A percentile compares a stretch with the other conserved stretches of the same genome.
Evolutionary conservation across 2,329 filamentous ascomycete genomes (phyloP).

Genomic region (Fusarium mangiferae): DNA sequence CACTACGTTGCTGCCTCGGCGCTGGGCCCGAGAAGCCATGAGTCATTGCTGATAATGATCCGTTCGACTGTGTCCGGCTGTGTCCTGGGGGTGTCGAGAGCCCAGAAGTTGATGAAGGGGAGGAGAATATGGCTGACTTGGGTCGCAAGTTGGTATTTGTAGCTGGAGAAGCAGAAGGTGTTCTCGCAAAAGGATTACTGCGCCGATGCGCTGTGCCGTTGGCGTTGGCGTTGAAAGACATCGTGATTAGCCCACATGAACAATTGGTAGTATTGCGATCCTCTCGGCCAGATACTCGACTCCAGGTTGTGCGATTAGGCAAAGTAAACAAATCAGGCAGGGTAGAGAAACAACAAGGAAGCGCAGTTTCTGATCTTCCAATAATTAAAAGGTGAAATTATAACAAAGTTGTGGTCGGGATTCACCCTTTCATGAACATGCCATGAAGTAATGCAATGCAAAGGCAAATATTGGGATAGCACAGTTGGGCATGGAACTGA

Average conservation of each 20-base stretch:
- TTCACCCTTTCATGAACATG: conserved; percentile 41
- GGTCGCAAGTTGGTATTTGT: conserved; percentile 67
- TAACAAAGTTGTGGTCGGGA: conserved; percentile 38
- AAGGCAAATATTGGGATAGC: conserved; percentile 33
- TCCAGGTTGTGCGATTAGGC: conserved; percentile 19
- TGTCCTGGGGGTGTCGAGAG: conserved; percentile 62
- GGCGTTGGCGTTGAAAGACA: conserved; percentile 51
- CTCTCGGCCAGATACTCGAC: conserved; percentile 15
- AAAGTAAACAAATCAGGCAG: conserved; percentile 42
- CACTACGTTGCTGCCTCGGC: conserved; percentile 56
- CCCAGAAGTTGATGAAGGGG: conserved; percentile 60
- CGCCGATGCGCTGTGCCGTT: conserved; percentile 71
- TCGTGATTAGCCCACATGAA: conserved; percentile 44
- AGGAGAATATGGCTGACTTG: conserved; percentile 78
- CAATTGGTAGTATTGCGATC: conserved; percentile 36
- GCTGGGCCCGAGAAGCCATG: conserved; percentile 18
- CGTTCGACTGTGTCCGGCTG: conserved; percentile 75
- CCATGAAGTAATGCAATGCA: conserved; percentile 41
- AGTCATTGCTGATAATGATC: conserved; percentile 52
- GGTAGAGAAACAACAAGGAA: conserved; percentile 7
- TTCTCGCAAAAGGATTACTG: conserved; percentile 82
- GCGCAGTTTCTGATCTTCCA: conserved; percentile 1
- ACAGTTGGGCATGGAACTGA: conserved; percentile 22
- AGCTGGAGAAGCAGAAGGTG: conserved; percentile 72
- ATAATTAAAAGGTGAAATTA: conserved; percentile 29